Evolutionary conservation across 2,329 filamentous ascomycete genomes (phyloP), one percentile per base, ranked within the genome.

Genomic region (Xylariales sp.): DNA sequence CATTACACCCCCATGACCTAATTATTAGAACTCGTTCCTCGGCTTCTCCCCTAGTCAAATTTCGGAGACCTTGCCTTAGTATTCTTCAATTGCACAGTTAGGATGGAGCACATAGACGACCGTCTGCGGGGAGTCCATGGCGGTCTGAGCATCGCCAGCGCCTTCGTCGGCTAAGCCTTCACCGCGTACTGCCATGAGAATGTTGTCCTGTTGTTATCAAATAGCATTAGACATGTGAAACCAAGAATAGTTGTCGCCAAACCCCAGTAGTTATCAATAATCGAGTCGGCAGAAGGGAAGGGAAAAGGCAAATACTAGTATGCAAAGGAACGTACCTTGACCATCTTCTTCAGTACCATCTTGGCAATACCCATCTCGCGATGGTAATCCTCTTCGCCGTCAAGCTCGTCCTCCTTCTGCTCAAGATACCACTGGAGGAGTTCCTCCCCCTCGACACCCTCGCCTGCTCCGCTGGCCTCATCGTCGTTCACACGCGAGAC

Each of bases 361-460:
- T 77, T 78, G n/a, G 75, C 71, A 36, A 78, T 53, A 7, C 59
- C 69, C 70, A 76, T 68, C 67, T 98, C 94, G 16, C 83, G 84
- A 77, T 94, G 87, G 76, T 97, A 86, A 73, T 94, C 93, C 64
- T 97, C 93, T 79, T 97, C 91, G 49, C 84, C 91, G 43, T 91
- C 86, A 67, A 99, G 82, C 76, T 97, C 91, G 18, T 90, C 87
- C 79, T 99, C 96, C 75, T 92, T 92, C 80, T 95, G 90, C 82
- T 98, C 95, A 28, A 98, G 85, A 78, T 97, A 99, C 93, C 94
- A 97, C 58, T 93, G 83, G 39, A 97, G 81, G 39, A 99, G 84
- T 52, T 91, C 90, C 61, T 97, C 91, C 72, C 93, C 90, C 68
- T 94, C 91, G 10, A 97, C 90, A 64, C 96, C 96, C 73, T 97